Percentiles rank a stretch among this genome's conserved stretches.
Conservation (phyloP, 805 yeast genomes). For the Kuraishia cidri region DNA sequence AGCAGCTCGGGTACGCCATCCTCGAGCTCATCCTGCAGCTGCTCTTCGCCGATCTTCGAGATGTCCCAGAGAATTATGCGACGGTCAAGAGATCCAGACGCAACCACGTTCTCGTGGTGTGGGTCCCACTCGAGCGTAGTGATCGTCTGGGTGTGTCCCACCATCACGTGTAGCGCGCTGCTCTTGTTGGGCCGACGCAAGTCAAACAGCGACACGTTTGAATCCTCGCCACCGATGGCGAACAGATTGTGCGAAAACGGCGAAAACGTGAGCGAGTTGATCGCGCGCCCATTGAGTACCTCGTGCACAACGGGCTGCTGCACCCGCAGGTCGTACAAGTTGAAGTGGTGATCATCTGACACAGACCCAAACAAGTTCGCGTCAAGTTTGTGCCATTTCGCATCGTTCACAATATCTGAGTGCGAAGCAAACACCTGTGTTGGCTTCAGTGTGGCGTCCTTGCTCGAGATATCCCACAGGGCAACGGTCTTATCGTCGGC, state of each 20-base stretch:
- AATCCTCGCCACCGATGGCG: slow-evolving; percentile 65
- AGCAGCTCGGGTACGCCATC: slow-evolving; percentile 85
- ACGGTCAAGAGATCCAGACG: slow-evolving; percentile 71
- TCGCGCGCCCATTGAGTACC: slow-evolving; percentile 24
- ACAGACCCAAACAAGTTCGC: slow-evolving; percentile 56
- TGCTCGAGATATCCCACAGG: slow-evolving; percentile 40
- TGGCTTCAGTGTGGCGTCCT: slow-evolving; percentile 12
- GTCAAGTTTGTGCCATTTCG: slow-evolving; percentile 56
- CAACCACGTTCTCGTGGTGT: slow-evolving; percentile 65
- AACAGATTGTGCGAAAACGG: slow-evolving; percentile 48
- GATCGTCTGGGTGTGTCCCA: slow-evolving; percentile 72
- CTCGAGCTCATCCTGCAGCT: slow-evolving; percentile 78
- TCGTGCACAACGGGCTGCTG: slow-evolving; percentile 12
- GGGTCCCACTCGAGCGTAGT: slow-evolving; percentile 76
- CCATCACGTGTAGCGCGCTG: slow-evolving; percentile 55
- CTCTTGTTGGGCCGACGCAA: slow-evolving; percentile 31
- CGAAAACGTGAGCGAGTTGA: slow-evolving; percentile 62
- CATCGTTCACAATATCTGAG: slow-evolving; percentile 62
- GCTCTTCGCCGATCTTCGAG: slow-evolving; percentile 73
- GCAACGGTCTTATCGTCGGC: slow-evolving; percentile 63
- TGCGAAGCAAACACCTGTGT: slow-evolving; percentile 27
- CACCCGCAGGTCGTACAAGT: slow-evolving; percentile 44
- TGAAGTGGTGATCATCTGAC: slow-evolving; percentile 56
- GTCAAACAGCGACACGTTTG: slow-evolving; percentile 60
- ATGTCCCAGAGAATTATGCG: slow-evolving; percentile 79